phyloP scores from a whole-genome alignment of 2,329 filamentous ascomycete genomes.

The Cytospora chrysosperma region DNA sequence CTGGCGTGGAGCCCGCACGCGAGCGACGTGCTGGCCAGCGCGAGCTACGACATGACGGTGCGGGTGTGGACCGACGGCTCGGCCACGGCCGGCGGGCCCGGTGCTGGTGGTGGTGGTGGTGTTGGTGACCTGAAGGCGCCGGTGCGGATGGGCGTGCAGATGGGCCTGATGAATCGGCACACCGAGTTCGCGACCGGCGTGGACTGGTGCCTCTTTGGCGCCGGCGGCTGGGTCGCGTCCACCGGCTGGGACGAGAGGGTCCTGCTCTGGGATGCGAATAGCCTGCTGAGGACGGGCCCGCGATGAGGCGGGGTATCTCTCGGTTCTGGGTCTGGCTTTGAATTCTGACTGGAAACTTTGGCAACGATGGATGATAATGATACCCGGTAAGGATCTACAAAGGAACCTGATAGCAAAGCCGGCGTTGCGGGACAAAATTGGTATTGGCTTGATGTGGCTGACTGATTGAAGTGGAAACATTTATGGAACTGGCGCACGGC shows the following conservation, averaged over 20 bases:
- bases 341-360: constrained; percentile 3
- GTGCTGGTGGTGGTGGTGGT: constrained; percentile 28
- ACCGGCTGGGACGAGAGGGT: constrained; percentile 93
- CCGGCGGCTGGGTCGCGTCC: constrained; percentile 92
- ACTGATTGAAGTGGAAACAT: neutral
- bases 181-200: constrained; percentile 96
- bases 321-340: too few species aligned
- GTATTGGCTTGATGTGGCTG: neutral
- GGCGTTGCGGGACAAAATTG: neutral
- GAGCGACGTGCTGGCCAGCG: constrained; percentile 81
- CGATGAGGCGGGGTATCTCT: too few species aligned
- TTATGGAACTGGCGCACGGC: neutral
- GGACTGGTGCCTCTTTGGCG: constrained; percentile 97
- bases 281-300: constrained; percentile 36
- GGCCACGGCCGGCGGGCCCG: constrained; percentile 28
- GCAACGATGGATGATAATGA: constrained; percentile 15
- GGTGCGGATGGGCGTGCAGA: constrained; percentile 61
- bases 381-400: constrained; percentile 14
- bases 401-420: neutral
- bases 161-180: constrained; percentile 87
- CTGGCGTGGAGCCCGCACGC: constrained; percentile 92
- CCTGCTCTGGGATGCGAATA: constrained; percentile 84
- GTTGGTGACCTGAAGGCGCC: constrained; percentile 33
- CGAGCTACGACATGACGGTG: constrained; percentile 97
- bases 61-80: constrained; percentile 84